Conservation (phyloP, 257 asterid species). For the Scutellaria galericulata region DNA sequence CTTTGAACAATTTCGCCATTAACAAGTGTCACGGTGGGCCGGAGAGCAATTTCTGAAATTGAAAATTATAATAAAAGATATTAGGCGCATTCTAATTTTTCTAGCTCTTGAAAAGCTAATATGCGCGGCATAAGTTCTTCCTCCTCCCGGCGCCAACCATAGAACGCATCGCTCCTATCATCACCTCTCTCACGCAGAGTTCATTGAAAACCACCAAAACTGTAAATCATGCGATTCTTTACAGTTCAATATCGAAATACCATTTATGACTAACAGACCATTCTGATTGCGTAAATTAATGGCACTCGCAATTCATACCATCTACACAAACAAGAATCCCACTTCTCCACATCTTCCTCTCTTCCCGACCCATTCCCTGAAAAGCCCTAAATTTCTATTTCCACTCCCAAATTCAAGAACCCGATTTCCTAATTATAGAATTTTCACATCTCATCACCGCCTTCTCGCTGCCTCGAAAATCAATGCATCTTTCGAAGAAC, state of each 20-base stretch:
- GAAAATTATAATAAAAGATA: too few species aligned
- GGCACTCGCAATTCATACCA: conserved; percentile 56
- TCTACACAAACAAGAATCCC: conserved; percentile 41
- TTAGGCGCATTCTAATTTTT: too few species aligned
- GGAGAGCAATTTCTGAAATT: too few species aligned
- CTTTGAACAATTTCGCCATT: too few species aligned
- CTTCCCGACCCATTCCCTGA: conserved; percentile 35
- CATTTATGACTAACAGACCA: conserved; percentile 10
- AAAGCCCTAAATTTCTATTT: conserved; percentile 37
- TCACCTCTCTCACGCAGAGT: conserved; percentile 8
- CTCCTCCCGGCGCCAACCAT: conserved; percentile 30
- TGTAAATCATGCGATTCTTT: not conserved
- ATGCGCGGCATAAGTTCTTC: conserved; percentile 14
- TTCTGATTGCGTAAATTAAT: conserved; percentile 32
- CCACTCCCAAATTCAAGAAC: conserved; percentile 37
- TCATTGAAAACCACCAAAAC: not conserved
- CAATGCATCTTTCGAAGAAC: conserved; percentile 45
- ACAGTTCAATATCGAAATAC: not conserved
- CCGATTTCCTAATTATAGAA: conserved; percentile 36
- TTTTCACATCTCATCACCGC: conserved; percentile 31
- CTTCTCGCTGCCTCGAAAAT: conserved; percentile 38
- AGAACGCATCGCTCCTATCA: conserved; percentile 25
- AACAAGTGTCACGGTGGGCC: too few species aligned
- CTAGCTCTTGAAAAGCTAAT: not conserved
- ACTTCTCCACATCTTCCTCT: conserved; percentile 16